These are phyloP conservation scores for Saururus chinensis DNA, from an alignment of 164 flowering plant species.

Conservation along the genomic window DNA sequence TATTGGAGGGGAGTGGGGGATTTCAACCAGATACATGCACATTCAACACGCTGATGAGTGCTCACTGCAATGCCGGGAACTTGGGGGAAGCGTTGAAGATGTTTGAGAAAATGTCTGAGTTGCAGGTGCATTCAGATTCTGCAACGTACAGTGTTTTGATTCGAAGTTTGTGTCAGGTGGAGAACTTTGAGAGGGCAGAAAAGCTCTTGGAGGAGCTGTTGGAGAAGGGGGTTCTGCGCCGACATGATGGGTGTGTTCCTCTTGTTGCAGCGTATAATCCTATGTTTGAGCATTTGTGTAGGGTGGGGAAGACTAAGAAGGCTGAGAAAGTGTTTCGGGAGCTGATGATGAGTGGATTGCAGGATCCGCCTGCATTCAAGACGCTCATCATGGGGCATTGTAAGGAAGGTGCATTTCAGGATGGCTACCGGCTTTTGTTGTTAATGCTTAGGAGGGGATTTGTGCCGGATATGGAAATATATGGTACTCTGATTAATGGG, in stretches of 20 bases:
- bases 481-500: constrained; percentile 42
- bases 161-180: constrained; percentile 37
- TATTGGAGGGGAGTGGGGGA: constrained; percentile 39
- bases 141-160: constrained; percentile 67
- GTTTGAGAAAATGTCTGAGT: constrained; percentile 39
- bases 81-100: constrained; percentile 45
- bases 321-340: constrained; percentile 62
- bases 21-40: constrained; percentile 80
- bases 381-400: constrained; percentile 74
- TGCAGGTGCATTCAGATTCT: constrained; percentile 49
- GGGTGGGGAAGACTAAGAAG: constrained; percentile 43
- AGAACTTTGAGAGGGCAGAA: constrained; percentile 51
- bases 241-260: constrained; percentile 31
- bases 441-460: constrained; percentile 65
- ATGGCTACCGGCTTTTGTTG: constrained; percentile 25
- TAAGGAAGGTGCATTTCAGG: constrained; percentile 37
- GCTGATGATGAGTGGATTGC: constrained; percentile 62
- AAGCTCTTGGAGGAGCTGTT: constrained; percentile 45
- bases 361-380: constrained; percentile 53
- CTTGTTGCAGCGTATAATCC: constrained; percentile 60
- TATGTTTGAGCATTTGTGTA: constrained; percentile 42
- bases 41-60: constrained; percentile 55
- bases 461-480: constrained; percentile 49
- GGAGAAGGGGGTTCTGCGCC: constrained; percentile 37
- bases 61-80: constrained; percentile 48